A percentile compares a stretch with the other conserved stretches of the same genome.
Conservation (phyloP, 306 rosid genomes). For the Dryas alaskensis region DNA sequence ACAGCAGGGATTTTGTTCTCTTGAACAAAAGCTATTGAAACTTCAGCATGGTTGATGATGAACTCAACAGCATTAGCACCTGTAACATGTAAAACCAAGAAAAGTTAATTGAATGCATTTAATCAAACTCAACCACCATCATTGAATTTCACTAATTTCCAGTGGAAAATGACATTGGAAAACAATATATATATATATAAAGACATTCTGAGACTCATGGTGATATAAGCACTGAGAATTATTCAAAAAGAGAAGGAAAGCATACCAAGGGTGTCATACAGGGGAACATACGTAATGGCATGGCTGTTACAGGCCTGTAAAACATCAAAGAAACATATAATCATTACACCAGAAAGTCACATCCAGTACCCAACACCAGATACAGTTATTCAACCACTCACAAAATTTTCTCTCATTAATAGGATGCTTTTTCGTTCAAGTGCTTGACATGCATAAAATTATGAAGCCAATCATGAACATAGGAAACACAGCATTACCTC, state of each 20-base stretch:
- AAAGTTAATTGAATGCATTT: background rate
- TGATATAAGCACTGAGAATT: background rate
- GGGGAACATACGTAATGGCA: constrained; percentile 69
- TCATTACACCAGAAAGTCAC: background rate
- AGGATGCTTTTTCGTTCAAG: background rate
- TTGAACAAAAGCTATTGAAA: constrained; percentile 85
- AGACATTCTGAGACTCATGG: background rate
- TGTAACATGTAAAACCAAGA: constrained; percentile 38
- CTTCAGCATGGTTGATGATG: constrained; percentile 84
- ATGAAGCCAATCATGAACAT: background rate
- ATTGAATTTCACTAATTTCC: background rate
- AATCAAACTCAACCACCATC: background rate
- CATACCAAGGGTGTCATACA: constrained; percentile 85
- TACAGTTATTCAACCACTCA: background rate
- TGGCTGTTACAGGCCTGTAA: constrained; percentile 78
- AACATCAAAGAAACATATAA: background rate
- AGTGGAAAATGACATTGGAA: background rate
- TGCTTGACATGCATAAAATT: background rate
- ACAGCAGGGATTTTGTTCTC: constrained; percentile 81
- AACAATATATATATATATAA: background rate
- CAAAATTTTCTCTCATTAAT: background rate
- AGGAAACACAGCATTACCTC: constrained; percentile 45
- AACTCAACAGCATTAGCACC: constrained; percentile 94
- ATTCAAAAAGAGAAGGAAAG: constrained; percentile 11
- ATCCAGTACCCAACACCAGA: background rate